Percentiles rank a stretch among this genome's conserved stretches.
These are phyloP conservation scores for Candida freyschussii DNA, from an alignment of 1,139 yeast genomes.

Conservation along the genomic window DNA sequence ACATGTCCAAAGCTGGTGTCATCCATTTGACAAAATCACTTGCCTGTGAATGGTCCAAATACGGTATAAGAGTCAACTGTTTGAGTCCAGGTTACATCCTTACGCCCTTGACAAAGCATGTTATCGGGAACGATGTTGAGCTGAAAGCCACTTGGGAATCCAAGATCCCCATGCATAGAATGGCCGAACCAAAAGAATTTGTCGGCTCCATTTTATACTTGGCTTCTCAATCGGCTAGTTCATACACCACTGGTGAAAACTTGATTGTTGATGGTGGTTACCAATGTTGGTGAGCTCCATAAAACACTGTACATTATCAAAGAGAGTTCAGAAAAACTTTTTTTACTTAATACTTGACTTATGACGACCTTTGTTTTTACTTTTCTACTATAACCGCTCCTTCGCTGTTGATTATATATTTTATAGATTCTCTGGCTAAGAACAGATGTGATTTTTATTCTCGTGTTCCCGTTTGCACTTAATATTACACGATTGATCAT, in stretches of 20 bases:
- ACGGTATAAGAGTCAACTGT: slow-evolving; percentile 72
- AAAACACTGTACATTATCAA: too few species aligned
- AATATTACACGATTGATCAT: background rate
- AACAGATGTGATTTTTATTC: too few species aligned
- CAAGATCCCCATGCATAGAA: slow-evolving; percentile 71
- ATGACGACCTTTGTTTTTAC: too few species aligned
- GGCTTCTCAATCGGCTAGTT: slow-evolving; percentile 67
- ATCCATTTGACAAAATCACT: slow-evolving; percentile 71
- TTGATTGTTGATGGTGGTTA: slow-evolving; percentile 87
- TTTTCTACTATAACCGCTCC: background rate
- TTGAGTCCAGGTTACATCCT: slow-evolving; percentile 78
- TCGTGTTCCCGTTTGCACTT: background rate
- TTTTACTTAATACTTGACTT: too few species aligned
- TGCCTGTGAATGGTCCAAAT: slow-evolving; percentile 82
- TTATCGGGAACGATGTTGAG: slow-evolving; percentile 46
- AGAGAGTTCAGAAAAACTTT: too few species aligned
- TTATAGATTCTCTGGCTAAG: too few species aligned
- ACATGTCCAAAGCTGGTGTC: slow-evolving; percentile 83
- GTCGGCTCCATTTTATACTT: slow-evolving; percentile 79
- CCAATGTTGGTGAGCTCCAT: slow-evolving; percentile 46
- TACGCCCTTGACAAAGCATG: slow-evolving; percentile 60
- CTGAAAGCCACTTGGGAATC: slow-evolving; percentile 56
- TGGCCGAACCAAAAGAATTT: slow-evolving; percentile 75
- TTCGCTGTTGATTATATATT: background rate
- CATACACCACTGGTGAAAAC: slow-evolving; percentile 81